Conservation (phyloP, 2,329 filamentous ascomycete genomes). For the Fusarium sp. region DNA sequence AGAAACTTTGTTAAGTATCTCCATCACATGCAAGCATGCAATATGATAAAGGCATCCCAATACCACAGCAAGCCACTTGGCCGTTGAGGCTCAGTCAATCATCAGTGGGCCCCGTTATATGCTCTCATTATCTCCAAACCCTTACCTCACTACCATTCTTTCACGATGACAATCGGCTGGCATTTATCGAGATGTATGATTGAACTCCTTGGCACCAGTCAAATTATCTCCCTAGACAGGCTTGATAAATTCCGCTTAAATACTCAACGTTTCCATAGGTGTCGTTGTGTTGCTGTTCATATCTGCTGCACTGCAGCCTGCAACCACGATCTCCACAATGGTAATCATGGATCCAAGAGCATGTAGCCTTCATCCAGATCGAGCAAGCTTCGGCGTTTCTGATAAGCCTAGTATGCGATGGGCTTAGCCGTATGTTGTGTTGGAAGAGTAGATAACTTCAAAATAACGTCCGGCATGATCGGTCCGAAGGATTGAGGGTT, state of each 20-base stretch:
- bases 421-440: background rate
- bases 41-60: background rate
- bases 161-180: background rate
- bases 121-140: background rate
- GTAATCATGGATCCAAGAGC: constrained; percentile 1
- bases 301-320: background rate
- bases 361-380: constrained; percentile 7
- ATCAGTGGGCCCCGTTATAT: constrained; percentile 10
- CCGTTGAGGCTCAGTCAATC: background rate
- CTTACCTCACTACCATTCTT: background rate
- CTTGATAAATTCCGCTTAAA: background rate
- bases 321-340: constrained; percentile 11
- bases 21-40: constrained; percentile 32
- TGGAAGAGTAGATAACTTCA: constrained; percentile 2
- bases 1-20: background rate
- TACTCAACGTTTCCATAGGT: background rate
- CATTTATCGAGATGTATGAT: background rate
- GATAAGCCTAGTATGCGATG: constrained; percentile 11
- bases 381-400: constrained; percentile 9
- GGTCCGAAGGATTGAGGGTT: background rate
- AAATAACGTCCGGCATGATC: background rate
- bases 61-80: constrained; percentile 6
- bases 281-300: constrained; percentile 3
- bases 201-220: background rate
- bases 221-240: background rate